Evolutionary conservation across 2,329 filamentous ascomycete genomes (phyloP).

Genomic region (Celoporthe dispersa): DNA sequence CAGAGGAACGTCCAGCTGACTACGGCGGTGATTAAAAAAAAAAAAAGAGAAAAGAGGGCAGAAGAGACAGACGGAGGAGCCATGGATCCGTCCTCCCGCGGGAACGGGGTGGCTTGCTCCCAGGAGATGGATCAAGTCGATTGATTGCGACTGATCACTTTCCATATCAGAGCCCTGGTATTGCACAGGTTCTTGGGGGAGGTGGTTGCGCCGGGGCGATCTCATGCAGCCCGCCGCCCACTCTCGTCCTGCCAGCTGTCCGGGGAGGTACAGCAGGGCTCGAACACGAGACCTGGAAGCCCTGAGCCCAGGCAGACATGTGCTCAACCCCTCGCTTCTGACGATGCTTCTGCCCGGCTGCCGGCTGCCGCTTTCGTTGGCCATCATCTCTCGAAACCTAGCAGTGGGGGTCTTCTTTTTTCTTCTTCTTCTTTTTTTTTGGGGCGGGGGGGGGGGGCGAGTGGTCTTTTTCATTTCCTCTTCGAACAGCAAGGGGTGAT

Average conservation of each 20-base stretch:
- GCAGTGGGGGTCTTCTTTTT: neutral
- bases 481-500: too few relatives aligned
- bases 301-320: conserved; percentile 23
- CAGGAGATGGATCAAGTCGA: conserved; percentile 2
- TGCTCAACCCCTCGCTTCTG: conserved; percentile 10
- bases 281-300: conserved; percentile 15
- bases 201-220: neutral
- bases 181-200: neutral
- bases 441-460: too few relatives aligned
- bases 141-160: conserved; percentile 3
- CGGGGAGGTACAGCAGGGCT: neutral
- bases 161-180: conserved; percentile 4
- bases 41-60: neutral
- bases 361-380: conserved; percentile 17
- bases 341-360: conserved; percentile 18
- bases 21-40: neutral
- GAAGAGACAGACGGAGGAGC: neutral
- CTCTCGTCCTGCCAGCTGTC: conserved; percentile 21
- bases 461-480: too few relatives aligned
- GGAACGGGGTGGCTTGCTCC: neutral
- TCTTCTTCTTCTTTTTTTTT: neutral
- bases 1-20: neutral
- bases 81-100: neutral
- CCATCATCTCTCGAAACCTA: conserved; percentile 17
- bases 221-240: conserved; percentile 8